Base-by-base conservation (phyloP, 495 filamentous ascomycete genomes). In the Penicillium nucicola region DNA sequence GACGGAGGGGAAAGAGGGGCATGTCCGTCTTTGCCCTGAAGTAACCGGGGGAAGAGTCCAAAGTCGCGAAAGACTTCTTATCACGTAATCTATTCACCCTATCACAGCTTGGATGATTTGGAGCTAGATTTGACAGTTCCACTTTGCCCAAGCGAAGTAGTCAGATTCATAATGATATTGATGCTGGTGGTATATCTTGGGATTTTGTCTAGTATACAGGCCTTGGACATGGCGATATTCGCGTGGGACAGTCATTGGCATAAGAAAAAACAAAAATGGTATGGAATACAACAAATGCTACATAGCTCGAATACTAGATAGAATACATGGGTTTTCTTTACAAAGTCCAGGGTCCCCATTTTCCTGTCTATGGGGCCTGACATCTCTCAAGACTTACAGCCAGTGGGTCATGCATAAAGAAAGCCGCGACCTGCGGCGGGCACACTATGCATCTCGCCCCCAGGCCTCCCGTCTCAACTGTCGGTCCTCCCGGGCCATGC, bases 401-500 rank as follows among this genome's bases (percentile, higher is more conserved):
- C 2, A 28, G 25, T 28, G 25, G 25, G 25, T 4, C 25, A 9
- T 9, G 5, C 25, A 28, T 4, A 28, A 8, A 28, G 7, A 28
- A 28, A 28, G 25, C 7, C 7, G 25, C 25, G 7, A n/a, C n/a
- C 25, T 42, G 37, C 34, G 13, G 17, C 4, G 13, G 25, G 14
- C 5, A n/a, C 34, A 39, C 70, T 57, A 77, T 52, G 74, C 65
- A 53, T 79, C 76, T 41, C 65, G 72, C 40, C 66, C 71, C 77
- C 77, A 81, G 14, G 84, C 62, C 49, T 81, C 80, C 68, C 75
- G 79, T 62, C 91, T 81, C 71, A 84, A 79, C 63, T 73, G 61
- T 60, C 85, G 69, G 63, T 95, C 91, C 68, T 88, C 87, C 51
- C 85, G 78, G 33, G 91, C 91, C 67, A 77, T 77, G 52, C 77